phyloP scores from a whole-genome alignment of 1,139 yeast species.

The Nematodospora anomalae region DNA sequence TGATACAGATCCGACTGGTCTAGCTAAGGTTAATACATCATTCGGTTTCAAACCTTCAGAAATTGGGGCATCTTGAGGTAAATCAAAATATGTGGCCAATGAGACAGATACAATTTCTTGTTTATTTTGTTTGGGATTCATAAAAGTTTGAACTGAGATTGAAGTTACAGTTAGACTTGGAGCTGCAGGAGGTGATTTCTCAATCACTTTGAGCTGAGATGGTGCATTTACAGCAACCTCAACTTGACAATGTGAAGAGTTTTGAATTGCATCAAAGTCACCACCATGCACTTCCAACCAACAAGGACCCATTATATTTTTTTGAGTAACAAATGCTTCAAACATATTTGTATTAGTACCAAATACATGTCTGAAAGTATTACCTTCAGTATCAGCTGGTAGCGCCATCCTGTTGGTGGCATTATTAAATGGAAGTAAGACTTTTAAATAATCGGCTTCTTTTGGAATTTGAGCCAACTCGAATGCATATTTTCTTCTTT shows the following conservation, averaged over 20 bases:
- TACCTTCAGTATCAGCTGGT: slow-evolving; percentile 70
- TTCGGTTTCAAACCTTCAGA: slow-evolving; percentile 55
- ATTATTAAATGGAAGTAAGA: slow-evolving; percentile 69
- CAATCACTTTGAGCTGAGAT: slow-evolving; percentile 46
- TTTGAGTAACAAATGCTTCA: slow-evolving; percentile 81
- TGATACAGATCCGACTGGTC: slow-evolving; percentile 63
- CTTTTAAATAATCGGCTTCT: slow-evolving; percentile 78
- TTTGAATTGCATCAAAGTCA: slow-evolving; percentile 57
- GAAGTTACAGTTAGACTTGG: slow-evolving; percentile 65
- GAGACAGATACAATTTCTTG: slow-evolving; percentile 90
- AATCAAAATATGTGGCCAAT: slow-evolving; percentile 60
- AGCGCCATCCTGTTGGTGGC: slow-evolving; percentile 51
- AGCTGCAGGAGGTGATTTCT: slow-evolving; percentile 58
- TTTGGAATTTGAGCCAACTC: slow-evolving; percentile 79
- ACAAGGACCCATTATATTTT: slow-evolving; percentile 95
- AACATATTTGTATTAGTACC: slow-evolving; percentile 76
- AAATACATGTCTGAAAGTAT: slow-evolving; percentile 75
- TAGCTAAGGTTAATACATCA: slow-evolving; percentile 64
- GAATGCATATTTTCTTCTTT: slow-evolving; percentile 80
- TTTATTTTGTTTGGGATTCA: slow-evolving; percentile 68
- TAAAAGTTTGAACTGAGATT: slow-evolving; percentile 73
- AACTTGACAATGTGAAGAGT: slow-evolving; percentile 78
- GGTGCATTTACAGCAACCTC: slow-evolving; percentile 66
- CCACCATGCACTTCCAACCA: slow-evolving; percentile 79
- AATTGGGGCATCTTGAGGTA: slow-evolving; percentile 74